Percentiles rank a stretch among this genome's conserved stretches.
phyloP scores from a whole-genome alignment of 2,329 filamentous ascomycete genomes.

The Sporothrix dimorphospora region DNA sequence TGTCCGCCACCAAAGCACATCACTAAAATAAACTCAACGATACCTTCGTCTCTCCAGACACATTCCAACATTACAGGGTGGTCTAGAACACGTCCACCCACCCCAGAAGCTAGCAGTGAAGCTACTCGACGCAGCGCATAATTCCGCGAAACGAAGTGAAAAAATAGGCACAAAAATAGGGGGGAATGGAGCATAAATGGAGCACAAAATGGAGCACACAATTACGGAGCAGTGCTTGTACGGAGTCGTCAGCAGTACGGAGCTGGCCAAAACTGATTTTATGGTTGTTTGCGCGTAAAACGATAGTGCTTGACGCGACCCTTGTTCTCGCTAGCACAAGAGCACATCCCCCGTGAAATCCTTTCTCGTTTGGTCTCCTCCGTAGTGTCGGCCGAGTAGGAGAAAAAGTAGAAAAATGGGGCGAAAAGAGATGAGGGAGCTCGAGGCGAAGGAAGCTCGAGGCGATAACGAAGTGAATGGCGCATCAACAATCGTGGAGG shows the following conservation, averaged over 20 bases:
- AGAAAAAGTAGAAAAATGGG: background rate
- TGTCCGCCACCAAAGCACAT: background rate
- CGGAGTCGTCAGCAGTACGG: background rate
- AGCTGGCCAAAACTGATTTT: background rate
- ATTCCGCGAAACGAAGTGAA: background rate
- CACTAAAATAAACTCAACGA: background rate
- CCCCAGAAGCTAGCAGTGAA: background rate
- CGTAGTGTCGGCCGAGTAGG: background rate
- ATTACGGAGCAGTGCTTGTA: background rate
- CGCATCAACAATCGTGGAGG: too few relatives aligned
- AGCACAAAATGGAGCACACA: background rate
- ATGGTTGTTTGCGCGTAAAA: background rate
- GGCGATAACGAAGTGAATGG: background rate
- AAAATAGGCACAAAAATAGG: slow-evolving; percentile 3
- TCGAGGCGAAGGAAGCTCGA: too few relatives aligned
- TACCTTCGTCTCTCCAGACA: background rate
- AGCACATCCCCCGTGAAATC: background rate
- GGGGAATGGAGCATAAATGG: background rate
- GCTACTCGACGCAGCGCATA: background rate
- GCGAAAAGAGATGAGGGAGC: background rate
- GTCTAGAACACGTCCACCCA: background rate
- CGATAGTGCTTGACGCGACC: background rate
- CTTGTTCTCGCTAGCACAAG: background rate
- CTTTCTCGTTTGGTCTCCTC: background rate
- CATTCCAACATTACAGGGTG: background rate